Evolutionary conservation across 345 rosid genomes (phyloP), one percentile per base, ranked within the genome.

Genomic region (Gossypium australe): DNA sequence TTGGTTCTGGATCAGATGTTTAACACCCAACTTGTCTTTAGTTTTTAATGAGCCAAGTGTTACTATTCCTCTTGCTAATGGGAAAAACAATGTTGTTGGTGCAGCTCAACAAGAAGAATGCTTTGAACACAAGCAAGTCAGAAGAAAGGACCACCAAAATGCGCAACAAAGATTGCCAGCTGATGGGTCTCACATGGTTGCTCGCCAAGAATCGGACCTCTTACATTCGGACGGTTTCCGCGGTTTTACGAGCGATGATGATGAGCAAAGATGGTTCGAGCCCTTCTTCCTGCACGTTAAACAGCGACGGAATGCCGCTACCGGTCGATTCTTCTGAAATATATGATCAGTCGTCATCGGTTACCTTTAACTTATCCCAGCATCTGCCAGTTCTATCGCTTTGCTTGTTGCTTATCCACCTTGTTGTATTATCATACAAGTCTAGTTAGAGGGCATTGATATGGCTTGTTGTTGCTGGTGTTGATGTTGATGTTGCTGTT

Each of bases 181-280:
- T 92, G 58, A 94, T 94, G 98, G 98, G 97, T 57, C 89, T 94
- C 53, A 91, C 98, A 55, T 94, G 98, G 98, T 98, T 94, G 43
- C 92, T 94, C 6, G 88, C 93, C 45, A 91, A 87, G 83, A 87
- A 92, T 63, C 92, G 90, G 22, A 70, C 90, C 0, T 88, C 98
- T 48, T 94, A 94, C 85, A 87, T 93, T 72, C 89, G 82, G 67
- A 91, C 97, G 0, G 94, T 91, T 58, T 84, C 98, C 11, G 84
- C 89, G 0, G 96, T 94, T 56, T 76, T 94, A n/a, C 85, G 97
- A 24, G 98, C 97, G 4, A 79, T 91, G 70, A 90, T 92, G 94
- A 80, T 84, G 82, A 87, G 78, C 85, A 76, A 55, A 12, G 87
- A 71, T 0, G 76, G 81, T 25, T 84, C 90, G 3, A 70, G 82